Base-by-base conservation (phyloP, 2,329 filamentous ascomycete species). In the Scleromitrula shiraiana region DNA sequence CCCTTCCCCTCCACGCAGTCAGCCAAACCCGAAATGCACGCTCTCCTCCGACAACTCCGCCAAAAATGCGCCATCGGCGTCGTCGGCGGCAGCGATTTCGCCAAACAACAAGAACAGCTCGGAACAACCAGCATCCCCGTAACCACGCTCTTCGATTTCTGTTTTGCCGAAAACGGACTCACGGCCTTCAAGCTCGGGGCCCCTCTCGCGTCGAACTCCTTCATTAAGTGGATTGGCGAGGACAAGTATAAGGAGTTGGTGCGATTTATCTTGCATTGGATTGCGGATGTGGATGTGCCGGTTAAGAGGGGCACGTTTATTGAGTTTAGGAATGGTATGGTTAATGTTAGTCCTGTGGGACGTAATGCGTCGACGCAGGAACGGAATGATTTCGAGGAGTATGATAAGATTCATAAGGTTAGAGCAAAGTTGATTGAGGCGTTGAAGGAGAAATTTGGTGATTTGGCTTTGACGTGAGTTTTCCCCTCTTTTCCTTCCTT, bases 101-200 rank as follows among this genome's bases (percentile, higher is more conserved):
- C 68, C 66, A 97, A 98, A 75, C 93, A 97, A 71, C 88, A 97
- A 70, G 93, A 97, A 70, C 91, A 97, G 72, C 79, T 97, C 53
- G 89, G 89, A 65, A 76, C 79, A 4, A 71, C 76, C 50, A 67
- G 70, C 23, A 76, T 83, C 58, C 67, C 73, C 59, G 91, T 97
- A 53, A 89, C 82, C 44, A 74, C 80, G 53, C 82, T 97, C 62
- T 98, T 98, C 74, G 93, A 98, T 75, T 98, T 88, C 73, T 93
- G 85, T 78, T 98, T 98, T 73, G 75, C 89, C 50, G 93, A 98
- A 74, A 98, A 98, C 71, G 93, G 93, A 9, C 80, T 98, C 58
- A 94, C 86, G 2, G 93, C 91, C 36, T 95, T 78, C 76, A 88
- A 89, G 64, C 71, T 90, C 62, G 93, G 91, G 61, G 69, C 82